Evolutionary conservation across 2,329 filamentous ascomycete species (phyloP).

Genomic region (Xylariaceae sp.): DNA sequence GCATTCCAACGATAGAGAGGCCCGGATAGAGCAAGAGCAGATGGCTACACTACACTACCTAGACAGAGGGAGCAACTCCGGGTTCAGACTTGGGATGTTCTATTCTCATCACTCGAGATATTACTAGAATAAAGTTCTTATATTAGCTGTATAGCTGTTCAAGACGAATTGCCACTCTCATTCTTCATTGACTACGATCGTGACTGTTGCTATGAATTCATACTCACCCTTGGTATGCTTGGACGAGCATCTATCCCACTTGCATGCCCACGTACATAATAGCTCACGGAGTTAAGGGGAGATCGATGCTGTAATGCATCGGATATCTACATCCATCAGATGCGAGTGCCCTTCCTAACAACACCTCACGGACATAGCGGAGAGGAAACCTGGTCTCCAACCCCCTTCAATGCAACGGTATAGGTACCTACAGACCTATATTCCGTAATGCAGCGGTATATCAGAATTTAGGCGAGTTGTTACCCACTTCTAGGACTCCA

Average conservation of each 20-base stretch:
- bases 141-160: neutral
- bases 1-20: slow-evolving; percentile 14
- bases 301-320: no score
- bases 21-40: slow-evolving; percentile 3
- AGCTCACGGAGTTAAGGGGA: no score
- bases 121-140: slow-evolving; percentile 2
- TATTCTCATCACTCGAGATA: slow-evolving; percentile 12
- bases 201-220: no score
- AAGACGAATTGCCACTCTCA: neutral
- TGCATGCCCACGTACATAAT: no score
- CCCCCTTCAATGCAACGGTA: no score
- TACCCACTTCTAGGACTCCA: no score
- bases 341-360: neutral
- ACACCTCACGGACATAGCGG: neutral
- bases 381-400: no score
- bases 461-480: no score
- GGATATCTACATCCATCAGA: neutral
- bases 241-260: no score
- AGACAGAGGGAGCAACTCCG: slow-evolving; percentile 6
- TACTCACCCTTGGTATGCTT: no score
- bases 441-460: no score
- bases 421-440: no score
- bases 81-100: slow-evolving; percentile 9
- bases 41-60: neutral
- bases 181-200: neutral